Evolutionary conservation across 495 filamentous ascomycete genomes (phyloP).

Genomic region (Platismatia glauca): DNA sequence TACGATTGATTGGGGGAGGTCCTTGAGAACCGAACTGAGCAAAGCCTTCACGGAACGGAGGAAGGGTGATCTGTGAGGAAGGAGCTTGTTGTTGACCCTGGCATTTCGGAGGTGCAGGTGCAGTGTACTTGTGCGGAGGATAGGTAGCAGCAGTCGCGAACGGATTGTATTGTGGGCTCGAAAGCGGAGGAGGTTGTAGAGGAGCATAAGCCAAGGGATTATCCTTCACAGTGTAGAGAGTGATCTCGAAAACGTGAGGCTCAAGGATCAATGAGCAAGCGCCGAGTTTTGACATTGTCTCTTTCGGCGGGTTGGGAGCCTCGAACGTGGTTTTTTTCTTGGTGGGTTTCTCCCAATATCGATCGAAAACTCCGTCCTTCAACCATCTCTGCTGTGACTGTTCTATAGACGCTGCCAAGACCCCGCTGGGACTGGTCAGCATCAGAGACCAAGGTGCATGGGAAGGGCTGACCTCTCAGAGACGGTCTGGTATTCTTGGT

Average conservation of each 20-base stretch:
- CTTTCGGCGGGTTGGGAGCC: constrained; percentile 73
- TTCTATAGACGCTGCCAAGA: constrained; percentile 71
- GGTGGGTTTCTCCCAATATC: constrained; percentile 85
- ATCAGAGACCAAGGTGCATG: constrained; percentile 5
- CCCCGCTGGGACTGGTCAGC: constrained; percentile 48
- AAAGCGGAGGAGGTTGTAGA: constrained; percentile 37
- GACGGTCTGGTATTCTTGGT: constrained; percentile 69
- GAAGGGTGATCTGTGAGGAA: constrained; percentile 17
- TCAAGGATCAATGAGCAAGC: constrained; percentile 74
- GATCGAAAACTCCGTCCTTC: constrained; percentile 78
- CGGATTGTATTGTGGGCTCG: constrained; percentile 27
- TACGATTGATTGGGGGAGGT: constrained; percentile 6
- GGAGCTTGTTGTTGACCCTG: constrained; percentile 2
- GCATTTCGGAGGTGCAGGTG: constrained; percentile 26
- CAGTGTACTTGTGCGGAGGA: constrained; percentile 21
- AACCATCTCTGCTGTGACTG: constrained; percentile 86
- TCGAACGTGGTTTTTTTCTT: constrained; percentile 67
- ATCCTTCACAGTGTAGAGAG: constrained; percentile 78
- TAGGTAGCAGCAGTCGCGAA: constrained; percentile 16
- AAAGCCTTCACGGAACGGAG: constrained; percentile 24
- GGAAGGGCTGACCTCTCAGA: constrained; percentile 61
- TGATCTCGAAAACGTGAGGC: constrained; percentile 83
- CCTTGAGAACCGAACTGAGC: constrained; percentile 17
- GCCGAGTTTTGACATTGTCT: constrained; percentile 79
- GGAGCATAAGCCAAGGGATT: constrained; percentile 40